These are phyloP conservation scores for Apophysomyces sp. DNA, from an alignment of 371 early-diverging fungal species.

Conservation along the genomic window DNA sequence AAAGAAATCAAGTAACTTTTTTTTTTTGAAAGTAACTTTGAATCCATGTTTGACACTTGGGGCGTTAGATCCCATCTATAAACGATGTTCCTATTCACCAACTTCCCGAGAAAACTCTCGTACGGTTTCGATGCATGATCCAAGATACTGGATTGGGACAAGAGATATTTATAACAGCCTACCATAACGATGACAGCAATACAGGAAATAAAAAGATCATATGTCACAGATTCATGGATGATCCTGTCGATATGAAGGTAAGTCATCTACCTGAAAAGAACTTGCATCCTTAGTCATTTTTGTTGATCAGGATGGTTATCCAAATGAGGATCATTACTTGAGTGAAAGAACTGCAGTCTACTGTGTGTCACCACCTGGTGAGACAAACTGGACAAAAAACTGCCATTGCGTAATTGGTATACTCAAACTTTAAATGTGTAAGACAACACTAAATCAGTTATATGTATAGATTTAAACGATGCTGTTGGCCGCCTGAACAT, in stretches of 20 bases:
- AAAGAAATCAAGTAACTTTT: slow-evolving; percentile 17
- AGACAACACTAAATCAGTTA: not conserved
- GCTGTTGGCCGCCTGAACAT: slow-evolving; percentile 17
- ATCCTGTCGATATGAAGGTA: slow-evolving; percentile 30
- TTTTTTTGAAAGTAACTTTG: not conserved
- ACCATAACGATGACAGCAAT: slow-evolving; percentile 24
- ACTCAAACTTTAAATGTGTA: not conserved
- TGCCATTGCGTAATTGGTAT: not conserved
- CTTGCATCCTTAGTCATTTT: not conserved
- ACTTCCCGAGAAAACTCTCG: slow-evolving; percentile 49
- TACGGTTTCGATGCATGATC: slow-evolving; percentile 68
- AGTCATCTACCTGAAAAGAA: not conserved
- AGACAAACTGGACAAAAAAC: slow-evolving; percentile 48
- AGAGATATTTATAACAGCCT: slow-evolving; percentile 55
- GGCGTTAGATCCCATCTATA: slow-evolving; percentile 47
- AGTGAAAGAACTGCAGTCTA: slow-evolving; percentile 48
- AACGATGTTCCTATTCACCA: slow-evolving; percentile 37
- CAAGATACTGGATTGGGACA: slow-evolving; percentile 68
- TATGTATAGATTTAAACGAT: slow-evolving; percentile 8
- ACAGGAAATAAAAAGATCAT: slow-evolving; percentile 18
- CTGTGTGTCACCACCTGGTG: slow-evolving; percentile 66
- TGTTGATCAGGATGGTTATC: slow-evolving; percentile 8
- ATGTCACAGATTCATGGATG: slow-evolving; percentile 42
- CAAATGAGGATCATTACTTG: slow-evolving; percentile 22
- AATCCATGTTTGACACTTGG: not conserved